Conservation (phyloP, 225 moss, liverwort and hornwort species). For the Straminergon stramineum region DNA sequence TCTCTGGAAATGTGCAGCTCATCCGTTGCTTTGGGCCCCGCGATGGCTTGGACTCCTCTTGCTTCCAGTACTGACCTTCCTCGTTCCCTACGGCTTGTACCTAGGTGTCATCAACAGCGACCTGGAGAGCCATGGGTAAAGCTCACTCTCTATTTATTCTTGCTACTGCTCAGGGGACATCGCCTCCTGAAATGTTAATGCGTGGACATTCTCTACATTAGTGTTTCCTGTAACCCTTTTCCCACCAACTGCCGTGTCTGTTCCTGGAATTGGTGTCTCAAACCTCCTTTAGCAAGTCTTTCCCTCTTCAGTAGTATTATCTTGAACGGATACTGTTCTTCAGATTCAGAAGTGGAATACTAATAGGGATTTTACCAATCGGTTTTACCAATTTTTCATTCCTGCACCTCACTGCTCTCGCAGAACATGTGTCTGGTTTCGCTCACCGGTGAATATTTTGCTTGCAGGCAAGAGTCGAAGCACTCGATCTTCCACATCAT, state of each 20-base stretch:
- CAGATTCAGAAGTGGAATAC: background rate
- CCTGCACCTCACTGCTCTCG: background rate
- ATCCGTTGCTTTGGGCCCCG: constrained; percentile 23
- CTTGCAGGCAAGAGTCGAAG: constrained; percentile 20
- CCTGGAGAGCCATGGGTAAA: constrained; percentile 40
- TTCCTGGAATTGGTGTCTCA: background rate
- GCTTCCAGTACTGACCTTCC: constrained; percentile 28
- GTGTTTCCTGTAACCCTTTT: background rate
- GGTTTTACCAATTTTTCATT: background rate
- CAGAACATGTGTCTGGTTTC: background rate
- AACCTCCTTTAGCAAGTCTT: background rate
- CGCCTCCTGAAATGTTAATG: background rate
- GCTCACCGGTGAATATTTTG: background rate
- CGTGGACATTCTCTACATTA: background rate
- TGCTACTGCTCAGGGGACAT: background rate
- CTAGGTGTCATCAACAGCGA: constrained; percentile 13
- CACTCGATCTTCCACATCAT: constrained; percentile 24
- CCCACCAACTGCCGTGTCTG: background rate
- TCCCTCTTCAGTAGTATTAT: too few relatives aligned
- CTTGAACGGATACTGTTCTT: too few relatives aligned
- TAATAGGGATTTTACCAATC: background rate
- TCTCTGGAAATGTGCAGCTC: constrained; percentile 16
- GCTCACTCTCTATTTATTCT: background rate
- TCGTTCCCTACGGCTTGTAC: constrained; percentile 31
- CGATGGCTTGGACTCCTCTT: constrained; percentile 37